Base-by-base conservation (phyloP, 345 rosid species). In the Noccaea bulbosa region DNA sequence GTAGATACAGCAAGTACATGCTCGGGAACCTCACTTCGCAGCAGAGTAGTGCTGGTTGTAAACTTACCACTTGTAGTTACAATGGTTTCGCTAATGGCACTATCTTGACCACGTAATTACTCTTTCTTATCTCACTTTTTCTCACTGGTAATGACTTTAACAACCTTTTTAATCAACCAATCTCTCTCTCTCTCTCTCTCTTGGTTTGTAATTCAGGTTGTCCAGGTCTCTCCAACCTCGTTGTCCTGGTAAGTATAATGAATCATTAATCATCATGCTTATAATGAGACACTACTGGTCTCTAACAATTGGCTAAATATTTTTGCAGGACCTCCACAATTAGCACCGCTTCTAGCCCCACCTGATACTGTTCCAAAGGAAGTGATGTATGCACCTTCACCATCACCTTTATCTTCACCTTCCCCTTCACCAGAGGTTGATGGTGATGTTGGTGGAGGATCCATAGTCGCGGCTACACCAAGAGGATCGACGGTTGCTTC, bases 1-100 rank as follows among this genome's bases (percentile, higher is more conserved):
- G 98, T 73, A 83, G 73, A 65, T 85, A 87, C 52, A 91, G 97
- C 73, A 91, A 85, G 50, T 89, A 85, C 61, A 91, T 91, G 92
- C 80, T 93, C 0, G 98, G 98, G 55, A 93, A 93, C 65, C 78
- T 79, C 27, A 84, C 96, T 0, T 32, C 65, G 65, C 84, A 87
- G 71, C 88, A 82, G 80, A 91, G 82, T 67, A 83, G 87, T 74
- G 97, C 85, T 8, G 98, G 97, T n/a, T 93, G 98, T 79, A 93
- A 85, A 65, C 89, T 93, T 44, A 86, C 91, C 58, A 77, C 96
- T 11, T 93, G 98, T 62, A 62, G 74, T 61, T 93, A 93, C 74
- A 84, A 76, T 33, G 98, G 98, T 79, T 88, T 81, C 64, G 86
- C 81, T 30, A 86, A 89, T 43, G 92, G 94, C 83, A 80, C 88